Conservation (phyloP, 352 stramenopile genomes). For the Elongisporangium undulatum region DNA sequence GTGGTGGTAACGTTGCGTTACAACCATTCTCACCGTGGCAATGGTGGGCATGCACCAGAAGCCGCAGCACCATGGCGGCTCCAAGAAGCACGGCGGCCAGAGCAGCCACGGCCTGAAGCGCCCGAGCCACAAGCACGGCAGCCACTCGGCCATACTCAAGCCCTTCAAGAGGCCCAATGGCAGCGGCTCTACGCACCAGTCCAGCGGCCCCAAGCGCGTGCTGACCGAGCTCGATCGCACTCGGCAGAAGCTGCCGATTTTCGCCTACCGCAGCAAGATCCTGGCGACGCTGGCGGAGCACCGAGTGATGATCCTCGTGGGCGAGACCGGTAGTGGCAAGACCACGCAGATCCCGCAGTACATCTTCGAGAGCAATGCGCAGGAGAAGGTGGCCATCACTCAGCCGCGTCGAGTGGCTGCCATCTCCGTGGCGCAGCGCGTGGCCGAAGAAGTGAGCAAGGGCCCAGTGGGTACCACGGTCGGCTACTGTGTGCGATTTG, state of each 20-base stretch:
- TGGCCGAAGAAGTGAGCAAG: constrained; percentile 59
- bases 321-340: constrained; percentile 89
- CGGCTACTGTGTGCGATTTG: constrained; percentile 93
- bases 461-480: constrained; percentile 60
- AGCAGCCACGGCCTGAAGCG: constrained; percentile 4
- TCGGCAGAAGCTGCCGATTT: constrained; percentile 71
- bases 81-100: constrained; percentile 3
- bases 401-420: constrained; percentile 78
- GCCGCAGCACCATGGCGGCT: background rate
- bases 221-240: constrained; percentile 47
- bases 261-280: constrained; percentile 61
- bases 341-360: constrained; percentile 90
- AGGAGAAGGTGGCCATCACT: constrained; percentile 66
- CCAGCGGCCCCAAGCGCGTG: constrained; percentile 1
- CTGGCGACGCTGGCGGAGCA: constrained; percentile 52
- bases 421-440: constrained; percentile 80
- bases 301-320: constrained; percentile 85
- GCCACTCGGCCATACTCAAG: background rate
- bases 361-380: constrained; percentile 59
- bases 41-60: constrained; percentile 1
- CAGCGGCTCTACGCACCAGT: constrained; percentile 7
- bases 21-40: background rate
- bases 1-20: background rate
- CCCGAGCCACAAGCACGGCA: constrained; percentile 1
- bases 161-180: constrained; percentile 1